Conservation (phyloP, 345 rosid species). For the Eucalyptus tenuipes region DNA sequence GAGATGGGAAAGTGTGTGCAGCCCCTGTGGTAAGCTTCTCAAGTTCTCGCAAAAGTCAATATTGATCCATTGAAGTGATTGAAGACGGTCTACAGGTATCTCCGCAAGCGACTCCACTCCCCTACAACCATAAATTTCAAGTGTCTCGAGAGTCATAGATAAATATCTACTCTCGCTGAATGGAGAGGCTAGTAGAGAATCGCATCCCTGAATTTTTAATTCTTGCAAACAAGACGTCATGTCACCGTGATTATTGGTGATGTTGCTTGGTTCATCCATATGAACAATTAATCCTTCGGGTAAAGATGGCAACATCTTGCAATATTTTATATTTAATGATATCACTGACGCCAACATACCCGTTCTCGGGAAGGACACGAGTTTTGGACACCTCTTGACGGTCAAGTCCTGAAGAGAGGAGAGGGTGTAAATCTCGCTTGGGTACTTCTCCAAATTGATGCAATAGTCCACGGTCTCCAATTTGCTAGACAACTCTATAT, state of each 20-base stretch:
- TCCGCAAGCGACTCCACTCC: not conserved
- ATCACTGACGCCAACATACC: rapidly evolving
- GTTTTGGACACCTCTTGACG: rapidly evolving
- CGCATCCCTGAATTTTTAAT: rapidly evolving
- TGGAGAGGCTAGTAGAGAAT: rapidly evolving
- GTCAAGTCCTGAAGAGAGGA: not conserved
- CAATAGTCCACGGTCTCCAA: rapidly evolving
- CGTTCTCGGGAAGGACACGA: rapidly evolving
- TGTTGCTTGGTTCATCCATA: not conserved
- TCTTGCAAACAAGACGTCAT: not conserved
- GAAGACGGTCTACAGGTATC: not conserved
- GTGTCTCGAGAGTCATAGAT: rapidly evolving
- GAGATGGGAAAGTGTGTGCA: rapidly evolving
- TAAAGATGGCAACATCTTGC: rapidly evolving
- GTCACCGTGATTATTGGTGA: rapidly evolving
- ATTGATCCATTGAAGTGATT: rapidly evolving
- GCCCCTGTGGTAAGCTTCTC: not conserved
- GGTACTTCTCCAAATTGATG: not conserved
- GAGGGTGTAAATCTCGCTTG: rapidly evolving
- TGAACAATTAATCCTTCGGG: not conserved
- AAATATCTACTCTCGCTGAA: rapidly evolving
- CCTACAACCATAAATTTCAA: rapidly evolving
- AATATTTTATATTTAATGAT: rapidly evolving
- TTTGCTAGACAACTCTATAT: not conserved
- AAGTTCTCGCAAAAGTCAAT: rapidly evolving